Evolutionary conservation across 2,329 filamentous ascomycete species (phyloP).

Genomic region (Clathrospora elynae): DNA sequence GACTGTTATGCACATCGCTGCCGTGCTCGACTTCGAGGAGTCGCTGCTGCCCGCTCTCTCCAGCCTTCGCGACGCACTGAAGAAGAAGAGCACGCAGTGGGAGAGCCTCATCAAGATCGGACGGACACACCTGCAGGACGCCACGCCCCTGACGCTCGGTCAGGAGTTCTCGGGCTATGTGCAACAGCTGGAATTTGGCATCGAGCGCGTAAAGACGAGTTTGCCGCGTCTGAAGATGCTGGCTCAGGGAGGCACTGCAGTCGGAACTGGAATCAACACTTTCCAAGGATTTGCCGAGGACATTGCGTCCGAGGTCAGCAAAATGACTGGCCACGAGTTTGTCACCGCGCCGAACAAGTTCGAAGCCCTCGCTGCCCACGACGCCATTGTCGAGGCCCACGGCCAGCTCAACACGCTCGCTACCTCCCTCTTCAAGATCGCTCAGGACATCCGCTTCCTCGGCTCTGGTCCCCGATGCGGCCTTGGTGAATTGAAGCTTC

Average conservation of each 20-base stretch:
- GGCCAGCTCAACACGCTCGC: constrained; percentile 94
- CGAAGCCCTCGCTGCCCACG: constrained; percentile 92
- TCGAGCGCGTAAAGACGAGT: constrained; percentile 81
- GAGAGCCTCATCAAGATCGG: constrained; percentile 99
- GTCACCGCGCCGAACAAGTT: constrained; percentile 99
- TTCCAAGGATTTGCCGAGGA: constrained; percentile 94
- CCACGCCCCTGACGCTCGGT: constrained; percentile 90
- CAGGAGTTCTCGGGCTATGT: constrained; percentile 99
- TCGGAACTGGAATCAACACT: constrained; percentile 97
- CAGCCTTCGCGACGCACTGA: constrained; percentile 80
- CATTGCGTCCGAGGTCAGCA: constrained; percentile 86
- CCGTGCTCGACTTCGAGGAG: constrained; percentile 88
- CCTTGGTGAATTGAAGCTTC: constrained; percentile 87
- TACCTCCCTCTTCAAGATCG: constrained; percentile 92
- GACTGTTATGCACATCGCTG: constrained; percentile 99
- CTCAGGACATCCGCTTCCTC: constrained; percentile 96
- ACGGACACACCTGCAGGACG: constrained; percentile 95
- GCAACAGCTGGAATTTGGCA: constrained; percentile 87
- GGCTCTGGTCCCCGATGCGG: constrained; percentile 95
- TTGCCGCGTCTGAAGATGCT: constrained; percentile 85
- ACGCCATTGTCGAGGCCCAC: constrained; percentile 92
- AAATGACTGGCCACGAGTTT: constrained; percentile 92
- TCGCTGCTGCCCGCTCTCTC: constrained; percentile 81
- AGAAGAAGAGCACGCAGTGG: constrained; percentile 88
- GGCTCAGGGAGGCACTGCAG: constrained; percentile 94